phyloP scores from a whole-genome alignment of 1,284 basidiomycete genomes.

The Puccinia horiana region DNA sequence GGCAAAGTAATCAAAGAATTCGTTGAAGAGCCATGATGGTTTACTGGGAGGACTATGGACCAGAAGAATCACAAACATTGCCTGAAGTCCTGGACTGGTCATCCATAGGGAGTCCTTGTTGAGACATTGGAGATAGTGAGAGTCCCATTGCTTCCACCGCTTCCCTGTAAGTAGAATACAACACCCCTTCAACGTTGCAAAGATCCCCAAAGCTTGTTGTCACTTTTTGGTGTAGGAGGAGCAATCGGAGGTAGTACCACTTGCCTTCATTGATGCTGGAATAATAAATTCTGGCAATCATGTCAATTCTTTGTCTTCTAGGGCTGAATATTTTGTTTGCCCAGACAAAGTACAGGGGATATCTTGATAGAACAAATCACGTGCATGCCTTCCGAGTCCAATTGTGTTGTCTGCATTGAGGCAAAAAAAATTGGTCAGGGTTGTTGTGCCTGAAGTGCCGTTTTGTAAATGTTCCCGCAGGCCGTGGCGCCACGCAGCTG shows the following conservation, averaged over 20 bases:
- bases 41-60: no score
- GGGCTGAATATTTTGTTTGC: not conserved
- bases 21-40: no score
- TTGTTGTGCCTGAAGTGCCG: not conserved
- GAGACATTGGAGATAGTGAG: no score
- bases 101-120: no score
- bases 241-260: not conserved
- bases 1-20: no score
- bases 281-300: not conserved
- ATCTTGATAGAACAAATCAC: not conserved
- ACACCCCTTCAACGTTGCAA: not conserved
- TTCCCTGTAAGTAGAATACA: not conserved
- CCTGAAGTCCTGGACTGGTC: no score
- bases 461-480: not conserved
- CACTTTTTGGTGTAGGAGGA: not conserved
- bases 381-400: no score
- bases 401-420: not conserved
- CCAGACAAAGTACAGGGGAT: not conserved
- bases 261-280: not conserved
- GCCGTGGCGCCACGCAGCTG: slow-evolving; percentile 50
- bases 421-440: not conserved
- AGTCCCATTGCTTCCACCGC: not conserved
- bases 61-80: no score
- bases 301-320: not conserved
- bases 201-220: not conserved